Evolutionary conservation across 2,329 filamentous ascomycete genomes (phyloP).

Genomic region (Alternaria brassicae): DNA sequence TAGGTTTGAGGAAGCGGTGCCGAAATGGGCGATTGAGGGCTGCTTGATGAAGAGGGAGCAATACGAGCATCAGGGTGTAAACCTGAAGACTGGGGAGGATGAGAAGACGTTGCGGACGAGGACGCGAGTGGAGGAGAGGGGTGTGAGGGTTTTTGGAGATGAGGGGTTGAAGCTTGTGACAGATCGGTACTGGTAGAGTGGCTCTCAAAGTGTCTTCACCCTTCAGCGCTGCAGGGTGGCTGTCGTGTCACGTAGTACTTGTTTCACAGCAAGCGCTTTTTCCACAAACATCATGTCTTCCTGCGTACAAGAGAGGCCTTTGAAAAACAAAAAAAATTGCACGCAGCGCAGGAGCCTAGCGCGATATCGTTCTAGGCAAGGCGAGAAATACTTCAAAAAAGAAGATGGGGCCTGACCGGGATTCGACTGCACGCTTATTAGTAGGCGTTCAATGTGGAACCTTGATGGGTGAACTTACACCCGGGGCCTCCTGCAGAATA

Average conservation of each 20-base stretch:
- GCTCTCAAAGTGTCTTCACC: not conserved
- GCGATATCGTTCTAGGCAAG: rapidly evolving
- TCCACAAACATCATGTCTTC: rapidly evolving
- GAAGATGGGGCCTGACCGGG: conserved; percentile 36
- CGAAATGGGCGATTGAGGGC: conserved; percentile 44
- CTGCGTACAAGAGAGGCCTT: not conserved
- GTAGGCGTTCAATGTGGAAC: conserved; percentile 12
- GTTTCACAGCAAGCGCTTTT: not conserved
- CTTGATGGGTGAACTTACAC: conserved; percentile 31
- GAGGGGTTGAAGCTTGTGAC: conserved; percentile 34
- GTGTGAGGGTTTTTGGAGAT: conserved; percentile 32
- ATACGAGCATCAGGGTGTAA: conserved; percentile 39
- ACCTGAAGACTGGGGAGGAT: conserved; percentile 33
- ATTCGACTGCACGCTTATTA: conserved; percentile 33
- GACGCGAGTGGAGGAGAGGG: conserved; percentile 36
- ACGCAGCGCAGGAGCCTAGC: not conserved
- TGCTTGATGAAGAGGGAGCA: conserved; percentile 42
- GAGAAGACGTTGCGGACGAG: conserved; percentile 35
- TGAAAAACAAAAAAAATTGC: not conserved
- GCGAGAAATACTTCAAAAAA: conserved; percentile 11
- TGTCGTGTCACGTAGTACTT: not conserved
- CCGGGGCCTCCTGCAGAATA: conserved; percentile 41
- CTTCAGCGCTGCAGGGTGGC: not conserved
- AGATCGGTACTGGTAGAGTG: conserved; percentile 33
- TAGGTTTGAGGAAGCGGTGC: conserved; percentile 35